Evolutionary conservation across 768 basidiomycete species (phyloP).

Genomic region (Imleria badia): DNA sequence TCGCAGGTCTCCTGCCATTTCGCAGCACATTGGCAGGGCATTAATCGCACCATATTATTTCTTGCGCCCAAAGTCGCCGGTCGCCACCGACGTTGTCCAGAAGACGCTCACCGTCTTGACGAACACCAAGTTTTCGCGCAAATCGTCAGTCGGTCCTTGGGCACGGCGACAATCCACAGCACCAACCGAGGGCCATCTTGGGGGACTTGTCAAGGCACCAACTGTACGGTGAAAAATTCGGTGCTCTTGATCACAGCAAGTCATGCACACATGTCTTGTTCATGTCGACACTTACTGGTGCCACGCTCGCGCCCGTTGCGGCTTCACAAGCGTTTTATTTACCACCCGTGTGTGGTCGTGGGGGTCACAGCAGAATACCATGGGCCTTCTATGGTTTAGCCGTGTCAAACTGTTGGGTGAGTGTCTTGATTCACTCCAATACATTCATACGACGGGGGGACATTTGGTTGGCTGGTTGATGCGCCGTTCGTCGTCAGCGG

Average conservation of each 20-base stretch:
- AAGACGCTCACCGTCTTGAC: too few relatives aligned
- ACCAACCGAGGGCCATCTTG: too few relatives aligned
- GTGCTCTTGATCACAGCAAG: slow-evolving; percentile 21
- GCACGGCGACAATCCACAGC: slow-evolving; percentile 15
- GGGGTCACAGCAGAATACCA: slow-evolving; percentile 7
- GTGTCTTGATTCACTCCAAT: slow-evolving; percentile 35
- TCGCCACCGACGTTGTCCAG: background rate
- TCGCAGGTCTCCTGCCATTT: background rate
- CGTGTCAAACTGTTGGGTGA: slow-evolving; percentile 24
- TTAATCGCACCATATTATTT: slow-evolving; percentile 7
- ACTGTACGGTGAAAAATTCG: too few relatives aligned
- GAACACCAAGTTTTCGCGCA: slow-evolving; percentile 1
- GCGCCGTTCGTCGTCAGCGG: background rate
- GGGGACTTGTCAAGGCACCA: too few relatives aligned
- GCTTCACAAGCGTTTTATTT: too few relatives aligned
- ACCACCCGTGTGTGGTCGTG: too few relatives aligned
- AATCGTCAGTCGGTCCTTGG: background rate
- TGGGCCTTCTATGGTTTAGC: background rate
- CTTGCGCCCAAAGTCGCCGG: slow-evolving; percentile 8
- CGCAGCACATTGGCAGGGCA: too few relatives aligned
- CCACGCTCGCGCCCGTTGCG: too few relatives aligned
- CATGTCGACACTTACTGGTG: slow-evolving; percentile 24
- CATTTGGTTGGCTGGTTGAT: slow-evolving; percentile 9
- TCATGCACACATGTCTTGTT: slow-evolving; percentile 19
- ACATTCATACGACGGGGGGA: slow-evolving; percentile 25